These are phyloP conservation scores for Epichloe coenophiala DNA, from an alignment of 2,329 filamentous ascomycete species.

Conservation along the genomic window DNA sequence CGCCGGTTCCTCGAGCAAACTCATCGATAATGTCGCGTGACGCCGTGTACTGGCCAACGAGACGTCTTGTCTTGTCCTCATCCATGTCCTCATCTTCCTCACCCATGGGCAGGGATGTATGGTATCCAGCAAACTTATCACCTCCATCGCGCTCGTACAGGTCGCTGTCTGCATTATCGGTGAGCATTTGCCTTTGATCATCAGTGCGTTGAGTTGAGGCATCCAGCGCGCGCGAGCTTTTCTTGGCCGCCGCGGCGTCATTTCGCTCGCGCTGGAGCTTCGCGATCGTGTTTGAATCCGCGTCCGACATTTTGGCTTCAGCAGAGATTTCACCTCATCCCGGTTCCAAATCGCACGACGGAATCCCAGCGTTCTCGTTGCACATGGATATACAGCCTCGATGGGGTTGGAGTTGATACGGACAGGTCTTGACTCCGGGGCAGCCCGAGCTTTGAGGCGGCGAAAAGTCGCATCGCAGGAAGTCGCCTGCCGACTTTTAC, in stretches of 20 bases:
- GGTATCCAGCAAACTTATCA: slow-evolving; percentile 82
- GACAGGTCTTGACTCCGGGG: neutral
- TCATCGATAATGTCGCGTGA: slow-evolving; percentile 87
- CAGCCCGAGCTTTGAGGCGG: slow-evolving; percentile 10
- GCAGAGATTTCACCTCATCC: slow-evolving; percentile 24
- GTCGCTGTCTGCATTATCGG: slow-evolving; percentile 74
- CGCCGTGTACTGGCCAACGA: slow-evolving; percentile 93
- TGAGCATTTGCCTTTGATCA: slow-evolving; percentile 84
- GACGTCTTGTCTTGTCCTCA: slow-evolving; percentile 59
- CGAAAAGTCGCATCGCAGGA: slow-evolving; percentile 16
- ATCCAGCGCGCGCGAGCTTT: slow-evolving; percentile 70
- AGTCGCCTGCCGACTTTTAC: slow-evolving; percentile 18
- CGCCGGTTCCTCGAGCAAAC: slow-evolving; percentile 70
- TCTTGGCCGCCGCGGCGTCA: slow-evolving; percentile 62
- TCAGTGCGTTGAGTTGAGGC: slow-evolving; percentile 68
- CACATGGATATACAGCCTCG: slow-evolving; percentile 20
- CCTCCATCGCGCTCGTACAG: slow-evolving; percentile 68
- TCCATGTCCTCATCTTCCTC: slow-evolving; percentile 70
- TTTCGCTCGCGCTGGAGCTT: slow-evolving; percentile 90
- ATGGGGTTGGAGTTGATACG: slow-evolving; percentile 10
- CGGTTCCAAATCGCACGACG: slow-evolving; percentile 26
- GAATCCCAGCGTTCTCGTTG: slow-evolving; percentile 20
- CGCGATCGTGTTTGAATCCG: slow-evolving; percentile 78
- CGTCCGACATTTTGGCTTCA: slow-evolving; percentile 50
- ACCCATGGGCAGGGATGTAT: slow-evolving; percentile 70